Evolutionary conservation across 768 basidiomycete genomes (phyloP).

Genomic region (Pseudohyphozyma bogoriensis): DNA sequence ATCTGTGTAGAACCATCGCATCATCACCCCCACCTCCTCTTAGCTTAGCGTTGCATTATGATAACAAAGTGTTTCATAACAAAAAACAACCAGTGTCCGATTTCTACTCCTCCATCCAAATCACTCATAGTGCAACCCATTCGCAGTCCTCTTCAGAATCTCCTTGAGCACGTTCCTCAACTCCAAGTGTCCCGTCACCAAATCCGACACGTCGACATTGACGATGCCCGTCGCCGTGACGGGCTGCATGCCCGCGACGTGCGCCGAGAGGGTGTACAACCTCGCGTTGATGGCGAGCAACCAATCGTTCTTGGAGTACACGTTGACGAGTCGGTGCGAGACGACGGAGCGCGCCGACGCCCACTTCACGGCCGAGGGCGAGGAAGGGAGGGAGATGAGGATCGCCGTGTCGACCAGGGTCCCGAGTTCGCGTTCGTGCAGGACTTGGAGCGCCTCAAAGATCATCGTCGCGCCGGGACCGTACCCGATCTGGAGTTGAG

Average conservation of each 20-base stretch:
- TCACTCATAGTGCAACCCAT: not conserved
- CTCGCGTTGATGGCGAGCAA: slow-evolving; percentile 27
- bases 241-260: slow-evolving; percentile 23
- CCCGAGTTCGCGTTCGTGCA: slow-evolving; percentile 13
- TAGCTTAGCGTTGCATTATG: no score
- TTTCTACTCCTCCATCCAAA: not conserved
- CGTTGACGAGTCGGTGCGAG: slow-evolving; percentile 39
- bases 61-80: no score
- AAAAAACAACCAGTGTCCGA: no score
- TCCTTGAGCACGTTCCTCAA: slow-evolving; percentile 7
- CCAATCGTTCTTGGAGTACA: slow-evolving; percentile 38
- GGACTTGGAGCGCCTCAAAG: slow-evolving; percentile 25
- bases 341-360: slow-evolving; percentile 36
- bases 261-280: slow-evolving; percentile 25
- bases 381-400: slow-evolving; percentile 41
- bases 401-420: slow-evolving; percentile 42
- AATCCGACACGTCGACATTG: slow-evolving; percentile 16
- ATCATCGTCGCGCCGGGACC: slow-evolving; percentile 41
- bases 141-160: slow-evolving; percentile 8
- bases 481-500: slow-evolving; percentile 38
- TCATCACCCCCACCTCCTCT: no score
- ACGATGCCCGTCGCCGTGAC: slow-evolving; percentile 3
- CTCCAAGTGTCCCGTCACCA: slow-evolving; percentile 19
- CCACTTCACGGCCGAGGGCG: slow-evolving; percentile 40
- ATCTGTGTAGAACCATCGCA: no score